A percentile compares a stretch with the other conserved stretches of the same genome.
These are phyloP conservation scores for Pichia sp. DNA, from an alignment of 1,139 yeast genomes.

Conservation along the genomic window DNA sequence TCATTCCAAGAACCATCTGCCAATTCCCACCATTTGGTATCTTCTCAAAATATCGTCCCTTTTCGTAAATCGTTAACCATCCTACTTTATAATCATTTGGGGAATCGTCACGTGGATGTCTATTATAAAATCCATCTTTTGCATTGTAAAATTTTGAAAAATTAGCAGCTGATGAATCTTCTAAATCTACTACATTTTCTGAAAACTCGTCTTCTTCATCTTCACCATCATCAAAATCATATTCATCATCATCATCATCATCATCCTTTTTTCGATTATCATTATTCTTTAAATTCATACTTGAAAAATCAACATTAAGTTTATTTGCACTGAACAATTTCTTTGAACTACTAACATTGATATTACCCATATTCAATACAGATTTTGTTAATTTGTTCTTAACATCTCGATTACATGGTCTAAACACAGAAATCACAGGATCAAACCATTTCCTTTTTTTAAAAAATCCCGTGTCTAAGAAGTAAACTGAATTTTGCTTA, in stretches of 20 bases:
- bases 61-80: constrained; percentile 58
- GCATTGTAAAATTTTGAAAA: constrained; percentile 37
- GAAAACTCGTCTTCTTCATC: constrained; percentile 26
- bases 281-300: constrained; percentile 2
- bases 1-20: constrained; percentile 48
- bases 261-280: constrained; percentile 1
- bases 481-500: constrained; percentile 34
- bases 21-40: constrained; percentile 39
- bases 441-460: constrained; percentile 25
- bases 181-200: constrained; percentile 8
- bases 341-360: constrained; percentile 10
- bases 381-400: constrained; percentile 38
- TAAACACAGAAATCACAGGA: constrained; percentile 42
- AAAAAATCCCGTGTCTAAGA: constrained; percentile 20
- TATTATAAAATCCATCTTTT: constrained; percentile 50
- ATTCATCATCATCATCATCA: constrained; percentile 13
- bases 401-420: constrained; percentile 47
- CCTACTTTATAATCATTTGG: constrained; percentile 57
- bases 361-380: constrained; percentile 23
- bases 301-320: constrained; percentile 13
- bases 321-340: constrained; percentile 12
- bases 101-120: constrained; percentile 49
- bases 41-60: constrained; percentile 25
- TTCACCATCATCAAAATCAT: constrained; percentile 26
- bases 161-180: not conserved